A percentile compares a stretch with the other conserved stretches of the same genome.
Evolutionary conservation across 495 filamentous ascomycete genomes (phyloP).

Genomic region (Aspergillus incahuasiensis): DNA sequence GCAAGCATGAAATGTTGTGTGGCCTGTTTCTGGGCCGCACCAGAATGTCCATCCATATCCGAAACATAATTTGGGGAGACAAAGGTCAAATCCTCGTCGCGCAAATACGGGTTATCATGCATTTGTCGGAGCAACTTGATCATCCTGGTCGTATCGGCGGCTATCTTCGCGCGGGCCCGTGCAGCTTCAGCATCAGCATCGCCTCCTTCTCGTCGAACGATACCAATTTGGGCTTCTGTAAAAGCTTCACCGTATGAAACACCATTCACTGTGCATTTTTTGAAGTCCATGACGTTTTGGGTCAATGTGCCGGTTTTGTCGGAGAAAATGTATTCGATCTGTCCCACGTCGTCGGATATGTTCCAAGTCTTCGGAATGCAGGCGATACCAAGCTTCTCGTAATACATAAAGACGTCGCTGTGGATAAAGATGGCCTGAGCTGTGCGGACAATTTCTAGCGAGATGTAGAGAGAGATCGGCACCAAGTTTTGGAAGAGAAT

Average conservation of each 20-base stretch:
- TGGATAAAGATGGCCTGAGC: constrained; percentile 96
- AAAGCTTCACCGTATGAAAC: constrained; percentile 94
- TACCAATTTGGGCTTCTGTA: constrained; percentile 91
- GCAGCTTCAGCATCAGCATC: constrained; percentile 77
- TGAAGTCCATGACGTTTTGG: constrained; percentile 99
- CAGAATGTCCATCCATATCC: constrained; percentile 72
- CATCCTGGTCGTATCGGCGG: constrained; percentile 66
- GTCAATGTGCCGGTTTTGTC: constrained; percentile 98
- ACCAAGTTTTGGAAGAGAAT: constrained; percentile 98
- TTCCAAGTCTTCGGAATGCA: constrained; percentile 99
- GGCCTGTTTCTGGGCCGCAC: constrained; percentile 68
- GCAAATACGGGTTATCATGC: constrained; percentile 86
- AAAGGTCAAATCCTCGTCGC: constrained; percentile 86
- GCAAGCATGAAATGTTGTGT: constrained; percentile 92
- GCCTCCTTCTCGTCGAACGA: constrained; percentile 85
- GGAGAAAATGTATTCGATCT: constrained; percentile 99
- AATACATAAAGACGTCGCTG: constrained; percentile 93
- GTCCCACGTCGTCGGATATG: constrained; percentile 95
- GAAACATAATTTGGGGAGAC: constrained; percentile 82
- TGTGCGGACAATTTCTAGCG: constrained; percentile 92
- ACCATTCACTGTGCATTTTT: constrained; percentile 93
- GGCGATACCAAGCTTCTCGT: constrained; percentile 85
- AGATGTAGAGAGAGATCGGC: constrained; percentile 96
- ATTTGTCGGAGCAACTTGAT: constrained; percentile 66
- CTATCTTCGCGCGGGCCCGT: constrained; percentile 72